Evolutionary conservation across 106 monocot genomes (phyloP).

Genomic region (Allium fistulosum): DNA sequence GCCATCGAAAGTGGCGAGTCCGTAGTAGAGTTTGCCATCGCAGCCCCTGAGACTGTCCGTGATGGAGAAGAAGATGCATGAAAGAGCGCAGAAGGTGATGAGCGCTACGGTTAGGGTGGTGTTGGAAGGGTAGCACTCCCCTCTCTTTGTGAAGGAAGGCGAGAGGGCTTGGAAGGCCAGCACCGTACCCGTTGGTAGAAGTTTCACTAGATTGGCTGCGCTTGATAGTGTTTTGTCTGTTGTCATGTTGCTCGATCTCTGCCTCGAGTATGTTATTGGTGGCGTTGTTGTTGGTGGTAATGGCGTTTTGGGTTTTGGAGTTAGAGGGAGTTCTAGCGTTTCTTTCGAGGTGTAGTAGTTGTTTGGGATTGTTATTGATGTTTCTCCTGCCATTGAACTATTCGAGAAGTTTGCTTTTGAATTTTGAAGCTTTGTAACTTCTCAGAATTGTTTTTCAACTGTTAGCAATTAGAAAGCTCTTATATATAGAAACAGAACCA

Average conservation of each 20-base stretch:
- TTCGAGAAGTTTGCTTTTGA: no score
- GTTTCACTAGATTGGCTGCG: conserved; percentile 14
- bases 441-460: no score
- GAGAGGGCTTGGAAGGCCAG: conserved; percentile 40
- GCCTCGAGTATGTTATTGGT: no score
- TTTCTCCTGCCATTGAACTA: background rate
- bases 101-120: conserved; percentile 25
- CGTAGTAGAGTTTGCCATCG: conserved; percentile 44
- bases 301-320: background rate
- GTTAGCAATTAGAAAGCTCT: no score
- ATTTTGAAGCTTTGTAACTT: no score
- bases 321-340: background rate
- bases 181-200: conserved; percentile 37
- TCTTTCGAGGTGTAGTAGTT: background rate
- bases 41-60: conserved; percentile 36
- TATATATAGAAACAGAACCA: no score
- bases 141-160: conserved; percentile 50
- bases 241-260: background rate
- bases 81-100: conserved; percentile 19
- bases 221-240: conserved; percentile 16
- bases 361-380: background rate
- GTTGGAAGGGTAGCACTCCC: conserved; percentile 41
- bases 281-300: no score
- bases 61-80: conserved; percentile 54
- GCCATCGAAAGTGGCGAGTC: conserved; percentile 25